Evolutionary conservation across 192 early-diverging fungal genomes (phyloP).

Genomic region (Coemansia sp.): DNA sequence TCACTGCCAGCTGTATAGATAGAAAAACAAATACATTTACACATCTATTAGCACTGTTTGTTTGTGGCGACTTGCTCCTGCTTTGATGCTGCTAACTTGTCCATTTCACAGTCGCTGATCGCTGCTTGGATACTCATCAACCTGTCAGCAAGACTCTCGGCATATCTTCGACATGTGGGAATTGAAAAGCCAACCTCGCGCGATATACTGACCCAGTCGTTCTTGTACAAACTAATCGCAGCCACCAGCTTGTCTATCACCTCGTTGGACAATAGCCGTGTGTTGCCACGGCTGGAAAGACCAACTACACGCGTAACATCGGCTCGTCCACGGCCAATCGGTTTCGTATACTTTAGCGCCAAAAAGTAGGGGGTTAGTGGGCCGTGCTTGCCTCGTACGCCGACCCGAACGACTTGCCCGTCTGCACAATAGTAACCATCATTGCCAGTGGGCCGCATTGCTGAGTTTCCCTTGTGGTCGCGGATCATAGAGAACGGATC

Average conservation of each 20-base stretch:
- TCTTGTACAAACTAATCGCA: constrained; percentile 24
- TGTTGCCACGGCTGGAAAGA: neutral
- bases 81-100: constrained; percentile 9
- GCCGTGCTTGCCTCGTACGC: neutral
- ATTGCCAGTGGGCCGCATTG: constrained; percentile 38
- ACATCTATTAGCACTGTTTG: neutral
- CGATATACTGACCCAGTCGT: constrained; percentile 53
- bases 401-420: constrained; percentile 19
- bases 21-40: neutral
- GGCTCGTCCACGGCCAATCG: neutral
- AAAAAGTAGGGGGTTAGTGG: constrained; percentile 37
- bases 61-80: neutral
- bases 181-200: constrained; percentile 30
- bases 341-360: constrained; percentile 11
- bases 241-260: constrained; percentile 34
- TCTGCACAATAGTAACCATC: constrained; percentile 38
- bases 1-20: constrained; percentile 1
- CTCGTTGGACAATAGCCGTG: constrained; percentile 6
- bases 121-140: constrained; percentile 15
- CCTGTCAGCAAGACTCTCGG: constrained; percentile 13
- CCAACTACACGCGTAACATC: constrained; percentile 4
- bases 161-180: constrained; percentile 19
- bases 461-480: constrained; percentile 24
- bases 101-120: constrained; percentile 26
- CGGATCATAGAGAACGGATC: constrained; percentile 35